Evolutionary conservation across 495 filamentous ascomycete species (phyloP).

Genomic region (Talaromyces liani): DNA sequence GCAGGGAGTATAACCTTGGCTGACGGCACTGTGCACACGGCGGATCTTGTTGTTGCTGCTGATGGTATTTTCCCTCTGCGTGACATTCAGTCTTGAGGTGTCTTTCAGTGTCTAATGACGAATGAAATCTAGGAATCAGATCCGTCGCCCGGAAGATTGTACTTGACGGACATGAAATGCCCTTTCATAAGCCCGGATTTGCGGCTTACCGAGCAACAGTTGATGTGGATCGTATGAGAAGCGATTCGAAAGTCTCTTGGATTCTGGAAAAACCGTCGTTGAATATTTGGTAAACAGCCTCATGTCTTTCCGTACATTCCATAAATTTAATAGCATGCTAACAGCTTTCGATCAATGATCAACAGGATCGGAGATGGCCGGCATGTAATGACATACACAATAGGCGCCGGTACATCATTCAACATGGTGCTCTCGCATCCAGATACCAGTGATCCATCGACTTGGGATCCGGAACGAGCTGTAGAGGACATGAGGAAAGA

Average conservation of each 20-base stretch:
- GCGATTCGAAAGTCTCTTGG: slow-evolving; percentile 30
- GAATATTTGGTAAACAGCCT: slow-evolving; percentile 29
- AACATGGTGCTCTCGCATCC: slow-evolving; percentile 47
- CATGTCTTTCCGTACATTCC: too few relatives aligned
- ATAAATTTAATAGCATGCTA: background rate
- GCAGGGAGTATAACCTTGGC: slow-evolving; percentile 13
- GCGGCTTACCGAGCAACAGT: slow-evolving; percentile 38
- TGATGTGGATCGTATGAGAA: slow-evolving; percentile 29
- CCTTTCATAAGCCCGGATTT: slow-evolving; percentile 19
- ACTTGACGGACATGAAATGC: slow-evolving; percentile 14
- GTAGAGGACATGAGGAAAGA: slow-evolving; percentile 29
- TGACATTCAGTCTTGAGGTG: background rate
- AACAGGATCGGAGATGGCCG: slow-evolving; percentile 23
- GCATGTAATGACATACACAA: slow-evolving; percentile 46
- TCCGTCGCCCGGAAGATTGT: slow-evolving; percentile 25
- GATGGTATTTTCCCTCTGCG: slow-evolving; percentile 25
- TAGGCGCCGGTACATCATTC: slow-evolving; percentile 37
- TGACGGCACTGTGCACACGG: slow-evolving; percentile 9
- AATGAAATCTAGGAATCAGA: slow-evolving; percentile 20
- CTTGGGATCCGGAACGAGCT: slow-evolving; percentile 26
- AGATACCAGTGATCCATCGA: slow-evolving; percentile 28
- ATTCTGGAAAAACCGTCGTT: slow-evolving; percentile 28
- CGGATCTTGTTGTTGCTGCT: slow-evolving; percentile 37
- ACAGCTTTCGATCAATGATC: background rate
- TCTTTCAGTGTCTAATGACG: background rate